Evolutionary conservation across 2,329 filamentous ascomycete genomes (phyloP).

Genomic region (Fusarium verticillioides): DNA sequence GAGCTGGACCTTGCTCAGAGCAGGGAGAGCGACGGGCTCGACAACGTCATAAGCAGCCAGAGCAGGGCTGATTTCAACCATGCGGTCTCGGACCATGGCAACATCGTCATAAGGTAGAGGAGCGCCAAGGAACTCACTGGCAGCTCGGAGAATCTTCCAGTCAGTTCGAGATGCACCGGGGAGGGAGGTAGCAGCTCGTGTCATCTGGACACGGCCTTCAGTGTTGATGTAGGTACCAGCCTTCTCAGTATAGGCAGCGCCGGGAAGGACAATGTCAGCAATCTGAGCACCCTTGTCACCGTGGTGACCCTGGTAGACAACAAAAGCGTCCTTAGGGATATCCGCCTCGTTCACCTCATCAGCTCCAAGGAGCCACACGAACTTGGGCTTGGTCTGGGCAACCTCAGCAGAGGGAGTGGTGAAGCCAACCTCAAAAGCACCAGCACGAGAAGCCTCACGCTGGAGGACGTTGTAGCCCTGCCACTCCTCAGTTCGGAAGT

Average conservation of each 20-base stretch:
- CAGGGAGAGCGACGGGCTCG: constrained; percentile 78
- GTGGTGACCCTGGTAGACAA: constrained; percentile 98
- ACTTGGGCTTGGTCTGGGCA: constrained; percentile 88
- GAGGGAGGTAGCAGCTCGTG: constrained; percentile 86
- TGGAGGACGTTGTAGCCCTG: constrained; percentile 98
- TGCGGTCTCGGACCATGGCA: constrained; percentile 87
- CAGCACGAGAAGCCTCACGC: constrained; percentile 88
- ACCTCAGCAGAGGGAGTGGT: constrained; percentile 84
- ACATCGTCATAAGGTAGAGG: constrained; percentile 95
- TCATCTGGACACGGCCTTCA: constrained; percentile 95
- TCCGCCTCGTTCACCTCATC: constrained; percentile 88
- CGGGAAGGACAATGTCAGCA: constrained; percentile 92
- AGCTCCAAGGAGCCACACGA: constrained; percentile 95
- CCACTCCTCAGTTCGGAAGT: constrained; percentile 91
- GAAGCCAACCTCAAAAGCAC: constrained; percentile 96
- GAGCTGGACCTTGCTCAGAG: constrained; percentile 91
- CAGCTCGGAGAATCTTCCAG: constrained; percentile 98
- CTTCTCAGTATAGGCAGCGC: constrained; percentile 97
- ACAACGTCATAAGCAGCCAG: constrained; percentile 91
- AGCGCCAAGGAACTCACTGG: constrained; percentile 87
- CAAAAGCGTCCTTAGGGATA: constrained; percentile 94
- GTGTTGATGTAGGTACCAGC: constrained; percentile 97
- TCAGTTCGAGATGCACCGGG: constrained; percentile 92
- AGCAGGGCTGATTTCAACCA: constrained; percentile 93
- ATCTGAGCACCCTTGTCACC: constrained; percentile 93